A percentile compares a stretch with the other conserved stretches of the same genome.
phyloP scores from a whole-genome alignment of 768 basidiomycete species.

The Auriscalpium vulgare region DNA sequence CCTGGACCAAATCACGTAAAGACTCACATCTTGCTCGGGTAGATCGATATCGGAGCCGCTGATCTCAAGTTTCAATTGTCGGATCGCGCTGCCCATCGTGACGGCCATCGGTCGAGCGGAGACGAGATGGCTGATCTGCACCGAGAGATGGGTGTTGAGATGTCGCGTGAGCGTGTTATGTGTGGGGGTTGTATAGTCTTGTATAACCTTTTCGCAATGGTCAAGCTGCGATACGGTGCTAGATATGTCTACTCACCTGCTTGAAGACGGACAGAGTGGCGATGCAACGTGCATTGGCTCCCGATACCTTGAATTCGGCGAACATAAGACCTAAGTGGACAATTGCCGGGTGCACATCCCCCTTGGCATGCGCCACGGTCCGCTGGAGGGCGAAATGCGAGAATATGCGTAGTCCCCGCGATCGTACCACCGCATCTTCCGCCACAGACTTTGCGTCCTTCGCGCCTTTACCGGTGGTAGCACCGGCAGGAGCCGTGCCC shows the following conservation, averaged over 20 bases:
- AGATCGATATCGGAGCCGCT: conserved; percentile 87
- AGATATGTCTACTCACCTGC: conserved; percentile 46
- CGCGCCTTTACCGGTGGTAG: background rate
- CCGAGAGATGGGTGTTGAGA: conserved; percentile 85
- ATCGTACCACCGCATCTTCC: conserved; percentile 30
- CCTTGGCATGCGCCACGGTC: conserved; percentile 45
- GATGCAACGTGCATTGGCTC: conserved; percentile 93
- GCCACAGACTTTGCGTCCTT: conserved; percentile 15
- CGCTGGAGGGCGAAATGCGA: conserved; percentile 81
- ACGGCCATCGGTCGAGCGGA: conserved; percentile 85
- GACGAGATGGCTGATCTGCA: conserved; percentile 87
- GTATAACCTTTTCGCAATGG: conserved; percentile 59
- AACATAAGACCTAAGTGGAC: conserved; percentile 84
- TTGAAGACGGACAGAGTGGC: conserved; percentile 89
- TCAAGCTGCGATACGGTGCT: conserved; percentile 6
- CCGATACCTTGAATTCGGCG: conserved; percentile 85
- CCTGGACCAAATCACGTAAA: background rate
- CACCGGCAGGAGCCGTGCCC: conserved; percentile 13
- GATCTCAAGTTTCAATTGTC: conserved; percentile 93
- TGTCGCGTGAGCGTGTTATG: conserved; percentile 85
- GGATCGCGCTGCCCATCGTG: conserved; percentile 90
- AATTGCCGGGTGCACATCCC: conserved; percentile 87
- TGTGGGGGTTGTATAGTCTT: conserved; percentile 81
- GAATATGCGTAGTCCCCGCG: conserved; percentile 73
- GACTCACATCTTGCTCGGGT: conserved; percentile 85